A percentile compares a stretch with the other conserved stretches of the same genome.
These are phyloP conservation scores for Colletotrichum horii DNA, from an alignment of 2,329 filamentous ascomycete species.

Conservation along the genomic window DNA sequence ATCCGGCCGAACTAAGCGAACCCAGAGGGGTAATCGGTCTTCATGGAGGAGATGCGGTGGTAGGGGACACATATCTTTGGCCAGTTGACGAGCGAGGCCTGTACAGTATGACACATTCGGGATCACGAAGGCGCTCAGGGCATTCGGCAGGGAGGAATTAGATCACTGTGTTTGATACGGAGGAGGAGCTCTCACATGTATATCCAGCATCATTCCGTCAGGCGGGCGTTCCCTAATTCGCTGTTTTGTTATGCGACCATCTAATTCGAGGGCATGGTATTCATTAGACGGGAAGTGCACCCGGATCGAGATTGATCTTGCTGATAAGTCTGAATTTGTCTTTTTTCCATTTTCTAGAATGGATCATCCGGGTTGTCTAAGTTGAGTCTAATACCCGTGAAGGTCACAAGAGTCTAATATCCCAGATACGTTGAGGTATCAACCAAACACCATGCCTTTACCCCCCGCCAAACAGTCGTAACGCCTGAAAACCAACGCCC, in stretches of 20 bases:
- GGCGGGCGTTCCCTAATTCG: conserved; percentile 11
- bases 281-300: neutral
- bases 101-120: conserved; percentile 17
- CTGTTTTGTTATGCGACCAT: neutral
- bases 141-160: neutral
- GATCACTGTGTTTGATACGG: neutral
- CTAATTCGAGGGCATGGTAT: neutral
- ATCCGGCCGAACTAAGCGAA: neutral
- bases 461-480: neutral
- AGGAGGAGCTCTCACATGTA: conserved; percentile 1
- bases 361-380: conserved; percentile 17
- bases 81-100: neutral
- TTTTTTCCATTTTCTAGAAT: neutral
- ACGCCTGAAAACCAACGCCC: conserved; percentile 3
- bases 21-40: neutral
- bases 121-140: conserved; percentile 10
- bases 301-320: neutral
- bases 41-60: neutral
- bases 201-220: conserved; percentile 20
- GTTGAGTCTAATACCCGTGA: conserved; percentile 28
- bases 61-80: neutral
- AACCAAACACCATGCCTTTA: neutral
- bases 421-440: conserved; percentile 30
- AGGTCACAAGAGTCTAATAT: conserved; percentile 21
- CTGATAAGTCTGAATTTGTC: neutral